phyloP scores from a whole-genome alignment of 495 filamentous ascomycete species.

The Cladorrhinum samala region DNA sequence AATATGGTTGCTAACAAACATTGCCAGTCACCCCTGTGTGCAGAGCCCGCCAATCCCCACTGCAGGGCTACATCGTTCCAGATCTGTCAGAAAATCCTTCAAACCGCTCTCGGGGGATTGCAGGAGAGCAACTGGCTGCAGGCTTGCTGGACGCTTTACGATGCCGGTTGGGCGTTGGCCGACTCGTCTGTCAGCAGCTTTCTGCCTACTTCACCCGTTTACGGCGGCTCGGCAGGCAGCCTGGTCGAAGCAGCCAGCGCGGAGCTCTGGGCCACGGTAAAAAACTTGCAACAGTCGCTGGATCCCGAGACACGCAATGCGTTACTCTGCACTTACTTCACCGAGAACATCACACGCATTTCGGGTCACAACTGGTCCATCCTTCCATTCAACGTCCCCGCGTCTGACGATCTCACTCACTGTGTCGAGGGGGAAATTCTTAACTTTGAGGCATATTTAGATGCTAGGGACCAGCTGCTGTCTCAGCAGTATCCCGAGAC shows the following conservation, averaged over 20 bases:
- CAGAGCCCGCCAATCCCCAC: neutral
- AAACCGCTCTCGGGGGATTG: neutral
- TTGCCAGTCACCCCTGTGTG: constrained; percentile 2
- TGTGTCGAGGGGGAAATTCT: neutral
- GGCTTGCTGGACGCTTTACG: constrained; percentile 5
- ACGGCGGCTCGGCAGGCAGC: neutral
- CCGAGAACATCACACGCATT: neutral
- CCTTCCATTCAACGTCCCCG: neutral
- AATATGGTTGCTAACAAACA: too few relatives aligned
- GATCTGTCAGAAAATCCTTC: neutral
- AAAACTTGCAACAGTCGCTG: neutral
- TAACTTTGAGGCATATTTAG: neutral
- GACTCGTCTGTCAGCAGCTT: neutral
- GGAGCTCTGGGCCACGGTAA: neutral
- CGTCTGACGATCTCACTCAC: neutral
- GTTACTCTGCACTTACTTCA: neutral
- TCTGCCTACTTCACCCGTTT: neutral
- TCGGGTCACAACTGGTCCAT: neutral
- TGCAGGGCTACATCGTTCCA: neutral
- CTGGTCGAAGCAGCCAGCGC: neutral
- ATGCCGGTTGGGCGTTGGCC: constrained; percentile 1
- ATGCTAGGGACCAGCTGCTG: neutral
- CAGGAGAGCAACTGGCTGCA: neutral
- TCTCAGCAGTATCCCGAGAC: neutral
- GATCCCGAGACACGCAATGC: neutral